Conservation (phyloP, 495 filamentous ascomycete genomes). For the Aspergillus diversus region DNA sequence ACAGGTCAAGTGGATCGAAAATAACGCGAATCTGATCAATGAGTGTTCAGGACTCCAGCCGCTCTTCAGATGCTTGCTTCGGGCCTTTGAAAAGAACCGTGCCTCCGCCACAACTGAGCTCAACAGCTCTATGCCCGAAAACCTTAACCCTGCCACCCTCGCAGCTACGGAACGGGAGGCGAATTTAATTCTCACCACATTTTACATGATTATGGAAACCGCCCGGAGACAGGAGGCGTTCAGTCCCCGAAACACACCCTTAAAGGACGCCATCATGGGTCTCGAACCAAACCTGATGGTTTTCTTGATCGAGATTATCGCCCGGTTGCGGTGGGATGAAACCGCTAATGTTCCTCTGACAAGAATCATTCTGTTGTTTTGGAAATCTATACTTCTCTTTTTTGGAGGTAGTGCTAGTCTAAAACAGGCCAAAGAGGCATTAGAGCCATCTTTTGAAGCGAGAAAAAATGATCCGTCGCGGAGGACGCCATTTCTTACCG, state of each 20-base stretch:
- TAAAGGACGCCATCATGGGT: constrained; percentile 43
- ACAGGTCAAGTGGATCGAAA: constrained; percentile 73
- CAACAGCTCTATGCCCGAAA: constrained; percentile 38
- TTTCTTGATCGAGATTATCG: constrained; percentile 73
- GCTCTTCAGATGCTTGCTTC: constrained; percentile 63
- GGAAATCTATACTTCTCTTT: constrained; percentile 86
- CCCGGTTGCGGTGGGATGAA: constrained; percentile 88
- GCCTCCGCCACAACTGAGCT: constrained; percentile 30
- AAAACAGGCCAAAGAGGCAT: constrained; percentile 67
- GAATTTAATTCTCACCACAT: constrained; percentile 59
- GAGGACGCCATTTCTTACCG: constrained; percentile 69
- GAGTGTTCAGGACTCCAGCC: constrained; percentile 61
- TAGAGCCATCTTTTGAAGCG: constrained; percentile 42
- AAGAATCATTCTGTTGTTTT: constrained; percentile 77
- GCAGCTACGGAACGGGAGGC: constrained; percentile 50
- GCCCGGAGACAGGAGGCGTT: constrained; percentile 52
- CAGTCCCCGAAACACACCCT: constrained; percentile 27
- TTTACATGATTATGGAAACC: constrained; percentile 76
- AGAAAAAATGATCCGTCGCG: constrained; percentile 39
- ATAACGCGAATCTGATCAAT: constrained; percentile 61
- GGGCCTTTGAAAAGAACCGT: constrained; percentile 57
- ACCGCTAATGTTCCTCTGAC: constrained; percentile 63
- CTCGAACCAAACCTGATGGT: constrained; percentile 72
- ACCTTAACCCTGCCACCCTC: constrained; percentile 36
- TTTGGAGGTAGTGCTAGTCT: constrained; percentile 78